phyloP scores from a whole-genome alignment of 768 basidiomycete genomes.

The Boletus sensibilis region DNA sequence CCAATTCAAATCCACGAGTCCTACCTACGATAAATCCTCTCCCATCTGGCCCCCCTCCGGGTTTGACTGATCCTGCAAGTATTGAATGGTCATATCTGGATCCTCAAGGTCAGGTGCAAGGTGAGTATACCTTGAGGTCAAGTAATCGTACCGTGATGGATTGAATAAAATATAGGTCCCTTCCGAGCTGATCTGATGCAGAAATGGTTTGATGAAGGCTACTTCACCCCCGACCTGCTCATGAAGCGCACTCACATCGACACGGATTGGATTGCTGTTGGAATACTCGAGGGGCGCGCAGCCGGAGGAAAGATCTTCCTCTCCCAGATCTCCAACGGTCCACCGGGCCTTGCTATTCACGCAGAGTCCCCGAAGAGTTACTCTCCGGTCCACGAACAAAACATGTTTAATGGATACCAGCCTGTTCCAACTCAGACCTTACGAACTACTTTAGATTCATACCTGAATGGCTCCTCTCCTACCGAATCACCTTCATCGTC shows the following conservation, averaged over 20 bases:
- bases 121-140: constrained; percentile 38
- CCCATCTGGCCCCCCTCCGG: constrained; percentile 43
- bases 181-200: constrained; percentile 91
- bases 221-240: constrained; percentile 78
- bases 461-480: constrained; percentile 50
- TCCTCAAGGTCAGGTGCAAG: constrained; percentile 89
- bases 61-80: constrained; percentile 50
- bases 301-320: constrained; percentile 62
- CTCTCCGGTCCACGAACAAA: constrained; percentile 39
- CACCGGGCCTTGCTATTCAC: constrained; percentile 53
- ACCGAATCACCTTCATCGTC: constrained; percentile 76
- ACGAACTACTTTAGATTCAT: constrained; percentile 66
- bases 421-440: constrained; percentile 62
- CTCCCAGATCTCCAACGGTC: constrained; percentile 44
- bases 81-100: constrained; percentile 93
- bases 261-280: constrained; percentile 63
- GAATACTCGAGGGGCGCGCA: constrained; percentile 53
- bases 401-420: constrained; percentile 53
- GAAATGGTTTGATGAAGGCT: constrained; percentile 90
- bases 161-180: constrained; percentile 55
- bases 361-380: constrained; percentile 50
- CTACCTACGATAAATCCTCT: constrained; percentile 13
- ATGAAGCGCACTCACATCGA: constrained; percentile 81
- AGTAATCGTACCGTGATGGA: background rate
- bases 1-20: constrained; percentile 4